A percentile compares a stretch with the other conserved stretches of the same genome.
Conservation (phyloP, 2,329 filamentous ascomycete species). For the Dissoconium aciculare region DNA sequence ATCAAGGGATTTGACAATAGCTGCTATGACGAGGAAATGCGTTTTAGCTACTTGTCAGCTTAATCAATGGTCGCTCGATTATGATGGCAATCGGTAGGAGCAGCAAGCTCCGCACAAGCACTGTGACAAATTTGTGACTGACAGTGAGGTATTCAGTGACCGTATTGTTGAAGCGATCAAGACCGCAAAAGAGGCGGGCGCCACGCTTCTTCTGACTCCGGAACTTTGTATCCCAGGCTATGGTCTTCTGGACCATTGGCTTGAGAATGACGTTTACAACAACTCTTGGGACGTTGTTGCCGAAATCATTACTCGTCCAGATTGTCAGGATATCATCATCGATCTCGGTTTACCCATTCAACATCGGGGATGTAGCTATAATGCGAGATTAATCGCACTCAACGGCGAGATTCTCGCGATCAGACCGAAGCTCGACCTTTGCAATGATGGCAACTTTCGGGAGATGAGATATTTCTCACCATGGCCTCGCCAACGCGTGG, state of each 20-base stretch:
- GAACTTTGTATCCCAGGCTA: conserved; percentile 45
- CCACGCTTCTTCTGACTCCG: conserved; percentile 39
- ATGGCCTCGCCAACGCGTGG: conserved; percentile 45
- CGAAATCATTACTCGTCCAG: conserved; percentile 44
- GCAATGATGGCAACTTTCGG: conserved; percentile 49
- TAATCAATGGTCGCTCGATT: conserved; percentile 41
- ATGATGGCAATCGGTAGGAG: conserved; percentile 41
- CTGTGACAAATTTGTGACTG: too few species aligned
- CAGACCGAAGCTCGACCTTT: conserved; percentile 55
- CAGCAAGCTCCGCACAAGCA: not conserved
- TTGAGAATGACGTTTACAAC: conserved; percentile 27
- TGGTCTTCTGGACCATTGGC: conserved; percentile 51
- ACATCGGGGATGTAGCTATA: conserved; percentile 49
- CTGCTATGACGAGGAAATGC: conserved; percentile 21
- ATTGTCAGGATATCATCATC: conserved; percentile 50
- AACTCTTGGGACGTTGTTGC: conserved; percentile 46
- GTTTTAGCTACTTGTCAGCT: conserved; percentile 31
- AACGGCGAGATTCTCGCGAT: conserved; percentile 57
- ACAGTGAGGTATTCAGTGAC: conserved; percentile 16
- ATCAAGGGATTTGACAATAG: too few species aligned
- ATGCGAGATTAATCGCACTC: conserved; percentile 48
- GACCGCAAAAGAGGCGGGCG: conserved; percentile 44
- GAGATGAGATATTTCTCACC: conserved; percentile 44
- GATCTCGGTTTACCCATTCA: conserved; percentile 39
- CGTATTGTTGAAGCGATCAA: conserved; percentile 50